These are phyloP conservation scores for Ogataea minuta DNA, from an alignment of 805 yeast genomes.

Conservation along the genomic window DNA sequence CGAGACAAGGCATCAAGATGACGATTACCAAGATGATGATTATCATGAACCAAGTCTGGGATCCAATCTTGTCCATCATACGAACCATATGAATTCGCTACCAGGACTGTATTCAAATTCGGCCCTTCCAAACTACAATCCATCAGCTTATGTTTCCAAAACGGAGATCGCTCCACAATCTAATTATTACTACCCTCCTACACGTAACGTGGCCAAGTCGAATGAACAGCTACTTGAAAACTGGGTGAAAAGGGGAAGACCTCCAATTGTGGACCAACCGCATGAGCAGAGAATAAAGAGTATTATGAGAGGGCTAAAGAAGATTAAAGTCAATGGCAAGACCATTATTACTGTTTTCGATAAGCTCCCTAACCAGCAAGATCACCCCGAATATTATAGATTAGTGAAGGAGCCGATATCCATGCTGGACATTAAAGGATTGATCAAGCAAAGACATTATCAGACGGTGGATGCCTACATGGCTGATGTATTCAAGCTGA, in stretches of 20 bases:
- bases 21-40: conserved; percentile 24
- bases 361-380: conserved; percentile 69
- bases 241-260: conserved; percentile 80
- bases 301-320: conserved; percentile 76
- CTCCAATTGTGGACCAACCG: conserved; percentile 87
- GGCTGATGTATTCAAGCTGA: conserved; percentile 71
- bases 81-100: conserved; percentile 5
- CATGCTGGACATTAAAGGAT: conserved; percentile 71
- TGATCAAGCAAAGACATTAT: conserved; percentile 83
- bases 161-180: conserved; percentile 28
- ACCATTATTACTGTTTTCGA: conserved; percentile 58
- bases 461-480: conserved; percentile 71
- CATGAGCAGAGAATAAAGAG: conserved; percentile 90
- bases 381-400: conserved; percentile 53
- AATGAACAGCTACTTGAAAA: conserved; percentile 30
- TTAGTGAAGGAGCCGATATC: conserved; percentile 59
- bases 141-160: conserved; percentile 27
- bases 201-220: conserved; percentile 20
- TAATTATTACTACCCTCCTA: conserved; percentile 31
- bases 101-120: conserved; percentile 8
- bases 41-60: conserved; percentile 13
- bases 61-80: conserved; percentile 2
- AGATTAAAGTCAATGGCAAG: conserved; percentile 58
- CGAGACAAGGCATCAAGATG: conserved; percentile 23
- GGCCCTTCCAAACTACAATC: conserved; percentile 25